A percentile compares a stretch with the other conserved stretches of the same genome.
phyloP scores from a whole-genome alignment of 768 basidiomycete genomes.

The Phylloporus sp. region DNA sequence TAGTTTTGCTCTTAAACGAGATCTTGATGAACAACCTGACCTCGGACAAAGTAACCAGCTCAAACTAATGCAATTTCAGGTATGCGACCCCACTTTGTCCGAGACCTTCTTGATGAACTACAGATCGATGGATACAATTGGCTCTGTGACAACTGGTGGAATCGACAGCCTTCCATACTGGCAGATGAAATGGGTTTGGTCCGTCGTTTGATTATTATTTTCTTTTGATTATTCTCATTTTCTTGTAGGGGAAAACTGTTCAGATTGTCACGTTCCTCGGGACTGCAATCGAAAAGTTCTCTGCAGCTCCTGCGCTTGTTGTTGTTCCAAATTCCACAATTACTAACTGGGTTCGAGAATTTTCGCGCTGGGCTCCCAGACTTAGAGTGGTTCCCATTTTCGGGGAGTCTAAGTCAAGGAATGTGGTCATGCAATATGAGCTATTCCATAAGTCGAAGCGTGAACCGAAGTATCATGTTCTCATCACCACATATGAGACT shows the following conservation, averaged over 20 bases:
- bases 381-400: conserved; percentile 81
- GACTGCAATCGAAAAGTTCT: conserved; percentile 49
- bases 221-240: conserved; percentile 4
- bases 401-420: conserved; percentile 75
- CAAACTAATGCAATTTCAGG: conserved; percentile 87
- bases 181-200: conserved; percentile 99
- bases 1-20: conserved; percentile 40
- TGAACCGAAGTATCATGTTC: conserved; percentile 76
- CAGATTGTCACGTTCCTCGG: conserved; percentile 87
- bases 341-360: conserved; percentile 93
- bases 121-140: conserved; percentile 81
- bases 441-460: conserved; percentile 58
- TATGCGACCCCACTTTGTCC: conserved; percentile 29
- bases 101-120: conserved; percentile 4
- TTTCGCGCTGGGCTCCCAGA: conserved; percentile 68
- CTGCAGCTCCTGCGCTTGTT: conserved; percentile 77
- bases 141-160: conserved; percentile 88
- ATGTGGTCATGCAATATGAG: conserved; percentile 79
- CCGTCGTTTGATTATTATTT: conserved; percentile 17
- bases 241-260: conserved; percentile 80
- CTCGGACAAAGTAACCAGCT: conserved; percentile 63
- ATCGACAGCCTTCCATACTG: conserved; percentile 76
- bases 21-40: conserved; percentile 49
- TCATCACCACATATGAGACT: conserved; percentile 92
- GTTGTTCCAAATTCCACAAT: conserved; percentile 97